Conservation (phyloP, 441 rosid genomes). For the Gossypium trilobum region DNA sequence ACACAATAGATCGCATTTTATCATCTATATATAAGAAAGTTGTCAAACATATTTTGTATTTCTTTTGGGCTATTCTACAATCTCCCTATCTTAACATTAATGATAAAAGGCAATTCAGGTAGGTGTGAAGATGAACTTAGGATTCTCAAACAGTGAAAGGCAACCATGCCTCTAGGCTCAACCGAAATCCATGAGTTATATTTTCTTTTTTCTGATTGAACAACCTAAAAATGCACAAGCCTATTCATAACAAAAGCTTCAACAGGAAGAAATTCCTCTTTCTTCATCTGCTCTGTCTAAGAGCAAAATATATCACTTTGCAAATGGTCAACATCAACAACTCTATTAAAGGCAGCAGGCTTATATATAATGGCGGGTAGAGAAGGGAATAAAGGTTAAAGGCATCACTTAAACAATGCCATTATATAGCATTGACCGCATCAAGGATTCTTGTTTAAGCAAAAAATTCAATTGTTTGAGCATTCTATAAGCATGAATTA, state of each 20-base stretch:
- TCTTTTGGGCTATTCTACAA: constrained; percentile 2
- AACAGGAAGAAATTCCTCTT: neutral
- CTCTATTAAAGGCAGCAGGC: neutral
- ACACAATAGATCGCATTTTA: neutral
- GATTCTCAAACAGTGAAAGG: neutral
- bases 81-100: neutral
- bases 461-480: neutral
- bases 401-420: neutral
- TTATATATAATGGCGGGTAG: neutral
- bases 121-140: neutral
- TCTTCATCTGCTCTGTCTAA: neutral
- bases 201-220: neutral
- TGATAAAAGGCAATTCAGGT: neutral
- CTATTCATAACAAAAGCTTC: neutral
- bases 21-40: neutral
- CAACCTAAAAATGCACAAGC: neutral
- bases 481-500: neutral
- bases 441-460: constrained; percentile 6
- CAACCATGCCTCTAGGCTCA: neutral
- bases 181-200: neutral
- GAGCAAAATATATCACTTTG: neutral
- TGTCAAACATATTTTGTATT: neutral
- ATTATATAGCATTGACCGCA: neutral
- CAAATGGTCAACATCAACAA: constrained; percentile 1
- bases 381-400: neutral